Base-by-base conservation (phyloP, 306 rosid species). In the Acacia melanoxylon region DNA sequence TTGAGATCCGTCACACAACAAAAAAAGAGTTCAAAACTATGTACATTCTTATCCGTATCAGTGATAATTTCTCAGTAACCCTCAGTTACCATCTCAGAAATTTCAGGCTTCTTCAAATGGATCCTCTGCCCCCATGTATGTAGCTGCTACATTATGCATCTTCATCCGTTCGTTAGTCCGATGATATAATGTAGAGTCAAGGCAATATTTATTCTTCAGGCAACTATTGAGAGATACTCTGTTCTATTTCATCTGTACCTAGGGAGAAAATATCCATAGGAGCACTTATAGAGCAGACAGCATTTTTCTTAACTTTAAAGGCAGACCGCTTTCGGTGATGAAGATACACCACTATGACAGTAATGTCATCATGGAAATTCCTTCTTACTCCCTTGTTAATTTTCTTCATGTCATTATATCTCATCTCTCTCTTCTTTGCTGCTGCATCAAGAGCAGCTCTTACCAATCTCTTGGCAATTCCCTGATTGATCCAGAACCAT, bases 351-450 rank as follows among this genome's bases (percentile, higher is more conserved):
- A 95, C 99, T 42, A 95, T 51, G 35, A 93, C 99, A 20, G 98
- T 93, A 67, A 95, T 93, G 72, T 95, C 99, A 58, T 95, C 99
- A 51, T 95, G 99, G 80, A 93, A 91, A 79, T 90, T 93, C 16
- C 99, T 93, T 80, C 99, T 90, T 41, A 89, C 79, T 81, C 99
- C 98, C 90, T 84, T 91, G 72, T 89, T 88, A 33, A 95, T 86
- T 85, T 92, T 95, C 91, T 88, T 95, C 76, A 95, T 78, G 87
- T 95, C 99, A 63, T 77, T 80, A 41, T 95, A 95, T 86, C 96
- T 92, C 96, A 95, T 92, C 81, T 95, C 97, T 73, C 96, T 88
- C 84, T 95, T 95, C 85, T 85, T 93, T 17, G 99, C 99, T 45
- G 99, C 98, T 85, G 88, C 93, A 16, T 86, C 83, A 72, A 93